Conservation (phyloP, 106 monocot species). For the Acorus calamus region DNA sequence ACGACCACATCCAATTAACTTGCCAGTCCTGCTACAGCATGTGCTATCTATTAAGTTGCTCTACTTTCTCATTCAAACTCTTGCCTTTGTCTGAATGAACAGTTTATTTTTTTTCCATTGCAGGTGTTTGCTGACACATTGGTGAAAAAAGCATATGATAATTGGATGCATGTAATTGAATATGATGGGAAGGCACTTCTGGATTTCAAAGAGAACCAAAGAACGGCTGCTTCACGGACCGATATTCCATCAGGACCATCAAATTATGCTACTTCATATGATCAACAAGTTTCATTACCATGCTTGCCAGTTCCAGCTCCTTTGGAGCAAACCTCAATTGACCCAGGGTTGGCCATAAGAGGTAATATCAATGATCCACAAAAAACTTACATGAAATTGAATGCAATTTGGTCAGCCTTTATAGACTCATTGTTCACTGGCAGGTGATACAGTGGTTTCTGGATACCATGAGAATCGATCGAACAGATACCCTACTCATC, state of each 20-base stretch:
- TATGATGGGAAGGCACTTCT: conserved; percentile 48
- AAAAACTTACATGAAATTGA: too few species aligned
- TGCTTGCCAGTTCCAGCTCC: conserved; percentile 2
- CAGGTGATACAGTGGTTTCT: conserved; percentile 7
- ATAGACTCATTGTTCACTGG: too few species aligned
- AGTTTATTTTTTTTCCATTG: neutral
- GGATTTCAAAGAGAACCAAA: conserved; percentile 19
- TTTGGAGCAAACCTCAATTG: conserved; percentile 11
- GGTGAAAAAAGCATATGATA: conserved; percentile 53
- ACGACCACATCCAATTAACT: too few species aligned
- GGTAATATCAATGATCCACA: conserved; percentile 8
- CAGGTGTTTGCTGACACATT: conserved; percentile 46
- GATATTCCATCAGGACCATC: conserved; percentile 1
- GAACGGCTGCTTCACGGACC: neutral
- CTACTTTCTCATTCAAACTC: too few species aligned
- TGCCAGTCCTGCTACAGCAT: too few species aligned
- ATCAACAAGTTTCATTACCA: conserved; percentile 15
- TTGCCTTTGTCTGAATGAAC: too few species aligned
- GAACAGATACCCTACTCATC: conserved; percentile 27
- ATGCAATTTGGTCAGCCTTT: too few species aligned
- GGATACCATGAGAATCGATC: conserved; percentile 30
- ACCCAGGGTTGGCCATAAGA: conserved; percentile 17
- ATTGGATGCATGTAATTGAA: conserved; percentile 52
- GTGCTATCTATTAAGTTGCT: too few species aligned
- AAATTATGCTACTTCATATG: neutral